These are phyloP conservation scores for Echinosophora koreensis DNA, from an alignment of 306 rosid genomes.

Conservation along the genomic window DNA sequence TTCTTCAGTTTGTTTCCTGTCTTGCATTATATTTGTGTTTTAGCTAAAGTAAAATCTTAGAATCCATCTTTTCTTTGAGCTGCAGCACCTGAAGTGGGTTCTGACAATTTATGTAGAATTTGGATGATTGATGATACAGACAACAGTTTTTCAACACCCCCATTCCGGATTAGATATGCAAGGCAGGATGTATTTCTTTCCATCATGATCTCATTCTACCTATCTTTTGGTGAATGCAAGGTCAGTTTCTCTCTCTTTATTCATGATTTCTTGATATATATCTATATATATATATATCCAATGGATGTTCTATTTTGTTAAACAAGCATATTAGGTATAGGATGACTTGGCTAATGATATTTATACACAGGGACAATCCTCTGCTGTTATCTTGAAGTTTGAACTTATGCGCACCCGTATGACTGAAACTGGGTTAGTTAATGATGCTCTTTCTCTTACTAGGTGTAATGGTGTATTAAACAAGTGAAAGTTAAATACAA, in stretches of 20 bases:
- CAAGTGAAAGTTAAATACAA: conserved; percentile 10
- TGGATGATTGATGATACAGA: conserved; percentile 92
- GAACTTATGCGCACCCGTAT: conserved; percentile 85
- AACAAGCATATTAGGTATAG: conserved; percentile 24
- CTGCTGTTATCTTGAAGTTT: conserved; percentile 86
- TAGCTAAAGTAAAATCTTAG: conserved; percentile 44
- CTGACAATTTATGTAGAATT: conserved; percentile 82
- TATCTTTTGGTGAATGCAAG: conserved; percentile 71
- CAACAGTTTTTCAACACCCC: conserved; percentile 92
- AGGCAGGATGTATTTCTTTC: conserved; percentile 91
- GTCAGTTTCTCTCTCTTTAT: conserved; percentile 52
- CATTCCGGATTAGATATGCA: conserved; percentile 82
- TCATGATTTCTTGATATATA: conserved; percentile 20
- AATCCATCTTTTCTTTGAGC: conserved; percentile 54
- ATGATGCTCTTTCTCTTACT: conserved; percentile 23
- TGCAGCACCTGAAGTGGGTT: conserved; percentile 87
- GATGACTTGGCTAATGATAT: conserved; percentile 19
- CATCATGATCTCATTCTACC: conserved; percentile 85
- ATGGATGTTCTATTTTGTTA: neutral
- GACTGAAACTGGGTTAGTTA: conserved; percentile 69
- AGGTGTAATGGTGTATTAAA: conserved; percentile 27
- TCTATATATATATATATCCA: neutral
- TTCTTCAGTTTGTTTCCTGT: conserved; percentile 19
- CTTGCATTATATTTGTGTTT: conserved; percentile 38
- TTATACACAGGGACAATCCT: conserved; percentile 69